Percentiles rank a stretch among this genome's conserved stretches.
These are phyloP conservation scores for Oryza australiensis DNA, from an alignment of 176 grass and related monocot genomes.

Conservation along the genomic window DNA sequence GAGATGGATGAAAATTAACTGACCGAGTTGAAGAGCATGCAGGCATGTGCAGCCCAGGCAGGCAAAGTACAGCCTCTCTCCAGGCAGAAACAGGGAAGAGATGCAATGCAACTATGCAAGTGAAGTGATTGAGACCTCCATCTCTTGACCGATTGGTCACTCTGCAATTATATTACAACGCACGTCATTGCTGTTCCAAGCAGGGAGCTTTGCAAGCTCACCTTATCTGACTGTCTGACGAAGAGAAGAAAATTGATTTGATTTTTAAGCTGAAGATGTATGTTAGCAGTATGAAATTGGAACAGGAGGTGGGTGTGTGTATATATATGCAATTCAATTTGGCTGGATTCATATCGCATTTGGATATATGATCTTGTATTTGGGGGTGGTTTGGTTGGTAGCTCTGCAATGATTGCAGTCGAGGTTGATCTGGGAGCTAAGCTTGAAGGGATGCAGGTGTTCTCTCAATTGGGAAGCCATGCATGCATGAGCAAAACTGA, in stretches of 20 bases:
- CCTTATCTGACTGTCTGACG: not conserved
- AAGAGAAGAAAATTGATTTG: not conserved
- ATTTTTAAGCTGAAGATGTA: not conserved
- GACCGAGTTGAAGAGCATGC: not conserved
- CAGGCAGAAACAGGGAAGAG: not conserved
- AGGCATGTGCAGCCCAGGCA: not conserved
- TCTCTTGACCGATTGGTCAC: not conserved
- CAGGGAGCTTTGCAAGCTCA: not conserved
- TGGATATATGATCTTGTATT: constrained; percentile 6
- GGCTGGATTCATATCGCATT: not conserved
- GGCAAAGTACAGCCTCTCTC: not conserved
- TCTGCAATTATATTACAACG: not conserved
- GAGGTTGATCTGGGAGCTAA: not conserved
- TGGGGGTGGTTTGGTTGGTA: constrained; percentile 22
- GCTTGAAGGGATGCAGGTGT: not conserved
- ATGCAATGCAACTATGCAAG: not conserved
- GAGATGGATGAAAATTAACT: not conserved
- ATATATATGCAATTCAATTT: not conserved
- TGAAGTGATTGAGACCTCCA: not conserved
- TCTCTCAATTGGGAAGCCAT: not conserved
- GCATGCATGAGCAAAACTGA: constrained; percentile 1
- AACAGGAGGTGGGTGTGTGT: not conserved
- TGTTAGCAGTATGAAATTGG: not conserved
- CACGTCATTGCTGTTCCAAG: too few species aligned
- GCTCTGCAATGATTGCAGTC: not conserved